Evolutionary conservation across 306 rosid genomes (phyloP).

Genomic region (Nissolia schottii): DNA sequence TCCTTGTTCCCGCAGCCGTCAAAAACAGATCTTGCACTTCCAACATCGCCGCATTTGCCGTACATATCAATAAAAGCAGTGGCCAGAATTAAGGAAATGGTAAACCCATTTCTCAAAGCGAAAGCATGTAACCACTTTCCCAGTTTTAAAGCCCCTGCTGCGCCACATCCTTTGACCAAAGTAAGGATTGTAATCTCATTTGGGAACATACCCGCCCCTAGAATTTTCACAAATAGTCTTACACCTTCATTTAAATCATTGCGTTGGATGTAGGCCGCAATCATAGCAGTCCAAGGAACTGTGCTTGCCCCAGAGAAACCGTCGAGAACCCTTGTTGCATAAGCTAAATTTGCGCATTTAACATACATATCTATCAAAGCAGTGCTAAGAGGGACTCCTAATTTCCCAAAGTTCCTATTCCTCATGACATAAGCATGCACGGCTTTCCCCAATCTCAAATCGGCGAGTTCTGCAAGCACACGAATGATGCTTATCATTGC

Average conservation of each 20-base stretch:
- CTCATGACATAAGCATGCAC: slow-evolving; percentile 54
- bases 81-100: slow-evolving; percentile 43
- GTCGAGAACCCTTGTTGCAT: slow-evolving; percentile 39
- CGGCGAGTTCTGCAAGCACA: slow-evolving; percentile 32
- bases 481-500: slow-evolving; percentile 49
- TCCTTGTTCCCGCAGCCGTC: slow-evolving; percentile 35
- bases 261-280: slow-evolving; percentile 41
- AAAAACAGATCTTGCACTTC: slow-evolving; percentile 47
- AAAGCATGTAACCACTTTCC: slow-evolving; percentile 58
- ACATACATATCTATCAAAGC: slow-evolving; percentile 56
- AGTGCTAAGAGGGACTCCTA: slow-evolving; percentile 34
- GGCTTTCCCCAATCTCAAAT: slow-evolving; percentile 44
- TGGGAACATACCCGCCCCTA: slow-evolving; percentile 37
- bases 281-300: slow-evolving; percentile 55
- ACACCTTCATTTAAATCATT: slow-evolving; percentile 31
- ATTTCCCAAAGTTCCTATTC: slow-evolving; percentile 28
- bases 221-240: slow-evolving; percentile 39
- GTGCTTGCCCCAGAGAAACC: slow-evolving; percentile 34
- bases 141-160: slow-evolving; percentile 29
- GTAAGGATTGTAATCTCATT: slow-evolving; percentile 60
- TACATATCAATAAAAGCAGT: slow-evolving; percentile 71
- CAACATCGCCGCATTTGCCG: slow-evolving; percentile 52
- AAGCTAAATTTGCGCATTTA: slow-evolving; percentile 36
- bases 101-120: slow-evolving; percentile 43
- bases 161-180: slow-evolving; percentile 51